Base-by-base conservation (phyloP, 306 rosid species). In the Cucurbita ficifolia region DNA sequence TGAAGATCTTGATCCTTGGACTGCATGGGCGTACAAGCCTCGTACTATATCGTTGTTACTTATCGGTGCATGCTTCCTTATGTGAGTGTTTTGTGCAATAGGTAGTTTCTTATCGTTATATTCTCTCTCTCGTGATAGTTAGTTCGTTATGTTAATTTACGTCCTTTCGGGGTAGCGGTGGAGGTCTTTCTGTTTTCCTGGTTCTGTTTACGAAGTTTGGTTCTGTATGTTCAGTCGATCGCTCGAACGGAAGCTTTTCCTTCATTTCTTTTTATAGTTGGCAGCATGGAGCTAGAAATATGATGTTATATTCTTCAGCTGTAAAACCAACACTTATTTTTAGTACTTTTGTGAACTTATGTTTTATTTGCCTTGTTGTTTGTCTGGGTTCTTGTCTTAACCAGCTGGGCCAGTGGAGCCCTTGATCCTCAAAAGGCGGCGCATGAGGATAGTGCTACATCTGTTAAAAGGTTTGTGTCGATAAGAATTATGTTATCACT, bases 11-110 rank as follows among this genome's bases (percentile, higher is more conserved):
- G 99, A 95, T 88, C 99, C 99, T n/a, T 95, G 99, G 99, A 95
- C 99, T 60, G 99, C 99, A 21, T 95, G 97, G 99, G 97, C 99
- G 17, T 95, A 95, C 96, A 91, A 81, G 89, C 99, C 99, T 75
- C 99, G 90, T 16, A 95, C 99, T 0, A 84, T 95, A 75, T 85
- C 99, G 24, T 79, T 95, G 83, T 87, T 95, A 77, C 96, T 95
- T 68, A 76, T 95, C 73, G 99, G 99, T 74, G 96, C 99, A 52
- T 84, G 96, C 81, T 91, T 95, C 79, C 99, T 95, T 49, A 95
- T 95, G 99, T 95, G 86, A 91, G 99, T 82, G 40, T 59, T 77
- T 76, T 67, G 14, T 73, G 81, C 24, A 57, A 65, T 70, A 11
- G 59, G 68, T 45, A 75, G 73, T 76, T 69, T 68, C 49, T 72